Evolutionary conservation across 306 rosid species (phyloP).

Genomic region (Acacia melanoxylon): DNA sequence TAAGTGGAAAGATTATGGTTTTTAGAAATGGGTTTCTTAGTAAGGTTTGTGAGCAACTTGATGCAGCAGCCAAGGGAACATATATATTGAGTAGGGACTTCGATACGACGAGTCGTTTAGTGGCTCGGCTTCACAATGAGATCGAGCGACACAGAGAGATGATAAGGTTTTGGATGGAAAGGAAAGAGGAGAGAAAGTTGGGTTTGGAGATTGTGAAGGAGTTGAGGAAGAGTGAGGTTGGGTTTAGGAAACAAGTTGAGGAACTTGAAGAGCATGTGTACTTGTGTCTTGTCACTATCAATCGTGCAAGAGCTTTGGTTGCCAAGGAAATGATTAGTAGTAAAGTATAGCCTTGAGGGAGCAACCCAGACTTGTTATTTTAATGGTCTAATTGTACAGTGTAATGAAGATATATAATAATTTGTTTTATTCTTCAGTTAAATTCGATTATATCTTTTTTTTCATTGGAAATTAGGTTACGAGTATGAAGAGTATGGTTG

Average conservation of each 20-base stretch:
- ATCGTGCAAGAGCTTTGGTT: slow-evolving; percentile 51
- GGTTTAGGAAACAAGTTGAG: slow-evolving; percentile 55
- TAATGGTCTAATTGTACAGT: background rate
- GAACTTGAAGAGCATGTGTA: slow-evolving; percentile 65
- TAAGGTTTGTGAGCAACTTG: slow-evolving; percentile 49
- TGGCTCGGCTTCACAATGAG: slow-evolving; percentile 47
- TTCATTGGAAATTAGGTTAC: background rate
- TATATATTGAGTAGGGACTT: slow-evolving; percentile 57
- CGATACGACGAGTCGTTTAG: slow-evolving; percentile 58
- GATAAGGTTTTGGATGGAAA: slow-evolving; percentile 49
- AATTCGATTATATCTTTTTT: background rate
- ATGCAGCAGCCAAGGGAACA: slow-evolving; percentile 59
- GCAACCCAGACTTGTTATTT: background rate
- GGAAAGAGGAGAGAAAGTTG: slow-evolving; percentile 42
- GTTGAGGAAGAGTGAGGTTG: slow-evolving; percentile 42
- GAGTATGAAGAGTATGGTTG: background rate
- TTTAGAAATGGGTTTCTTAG: slow-evolving; percentile 27
- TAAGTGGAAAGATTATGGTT: background rate
- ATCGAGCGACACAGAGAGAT: slow-evolving; percentile 48
- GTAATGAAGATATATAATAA: background rate
- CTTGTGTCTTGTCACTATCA: slow-evolving; percentile 56
- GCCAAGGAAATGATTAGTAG: slow-evolving; percentile 45
- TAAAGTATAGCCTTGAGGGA: background rate
- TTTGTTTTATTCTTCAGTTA: background rate
- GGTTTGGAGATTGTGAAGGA: slow-evolving; percentile 50